Percentiles rank a stretch among this genome's conserved stretches.
phyloP scores from a whole-genome alignment of 225 moss, liverwort and hornwort genomes.

The Thuidium tamariscinum region DNA sequence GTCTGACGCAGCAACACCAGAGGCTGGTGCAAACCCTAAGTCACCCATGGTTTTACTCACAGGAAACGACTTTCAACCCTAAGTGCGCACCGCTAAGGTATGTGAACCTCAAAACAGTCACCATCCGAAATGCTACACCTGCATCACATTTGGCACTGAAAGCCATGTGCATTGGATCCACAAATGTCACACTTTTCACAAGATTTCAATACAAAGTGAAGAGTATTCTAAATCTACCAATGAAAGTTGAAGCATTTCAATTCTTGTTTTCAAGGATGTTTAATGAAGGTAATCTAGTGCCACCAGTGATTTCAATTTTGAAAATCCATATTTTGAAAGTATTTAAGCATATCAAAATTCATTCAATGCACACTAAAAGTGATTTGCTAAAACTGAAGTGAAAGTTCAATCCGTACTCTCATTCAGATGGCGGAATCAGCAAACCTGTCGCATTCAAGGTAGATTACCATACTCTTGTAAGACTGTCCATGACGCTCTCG shows the following conservation, averaged over 20 bases:
- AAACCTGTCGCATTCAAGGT: not conserved
- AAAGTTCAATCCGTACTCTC: not conserved
- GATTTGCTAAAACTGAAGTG: not conserved
- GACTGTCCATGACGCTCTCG: not conserved
- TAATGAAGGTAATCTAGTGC: not conserved
- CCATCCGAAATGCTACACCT: not conserved
- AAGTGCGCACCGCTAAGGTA: not conserved
- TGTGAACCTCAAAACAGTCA: not conserved
- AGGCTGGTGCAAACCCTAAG: conserved; percentile 3
- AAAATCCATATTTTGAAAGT: not conserved
- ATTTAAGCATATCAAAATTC: not conserved
- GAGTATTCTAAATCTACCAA: too few relatives aligned
- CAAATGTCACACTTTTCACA: not conserved
- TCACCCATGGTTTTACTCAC: not conserved
- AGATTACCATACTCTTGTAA: not conserved
- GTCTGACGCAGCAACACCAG: not conserved
- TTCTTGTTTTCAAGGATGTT: not conserved
- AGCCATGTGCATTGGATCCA: not conserved
- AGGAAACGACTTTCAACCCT: not conserved
- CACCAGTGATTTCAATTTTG: not conserved
- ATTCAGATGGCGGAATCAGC: too few relatives aligned
- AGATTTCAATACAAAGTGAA: not conserved
- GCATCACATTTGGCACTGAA: not conserved
- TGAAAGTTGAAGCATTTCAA: not conserved
- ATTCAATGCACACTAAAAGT: not conserved